A percentile compares a stretch with the other conserved stretches of the same genome.
Conservation (phyloP, 1,284 basidiomycete genomes). For the Ganoderma sp. region DNA sequence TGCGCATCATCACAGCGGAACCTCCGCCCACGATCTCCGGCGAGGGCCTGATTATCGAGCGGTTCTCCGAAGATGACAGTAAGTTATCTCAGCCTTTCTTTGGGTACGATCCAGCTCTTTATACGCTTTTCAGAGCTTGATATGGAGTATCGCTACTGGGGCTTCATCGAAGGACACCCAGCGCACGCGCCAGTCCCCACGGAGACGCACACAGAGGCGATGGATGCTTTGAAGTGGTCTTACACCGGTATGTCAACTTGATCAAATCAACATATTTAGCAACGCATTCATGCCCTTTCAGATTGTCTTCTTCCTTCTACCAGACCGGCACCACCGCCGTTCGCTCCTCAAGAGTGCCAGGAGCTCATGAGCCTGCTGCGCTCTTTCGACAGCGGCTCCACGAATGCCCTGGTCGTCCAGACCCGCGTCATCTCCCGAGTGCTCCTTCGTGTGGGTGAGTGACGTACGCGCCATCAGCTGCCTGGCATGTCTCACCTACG, state of each 20-base stretch:
- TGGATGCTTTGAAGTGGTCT: conserved; percentile 75
- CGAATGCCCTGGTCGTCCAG: conserved; percentile 54
- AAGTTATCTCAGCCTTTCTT: conserved; percentile 39
- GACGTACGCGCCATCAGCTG: conserved; percentile 3
- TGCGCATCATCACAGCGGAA: conserved; percentile 56
- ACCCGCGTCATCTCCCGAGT: conserved; percentile 72
- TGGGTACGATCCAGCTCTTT: not conserved
- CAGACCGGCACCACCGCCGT: conserved; percentile 61
- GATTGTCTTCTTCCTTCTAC: conserved; percentile 70
- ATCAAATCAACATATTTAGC: not conserved
- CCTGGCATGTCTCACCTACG: conserved; percentile 3
- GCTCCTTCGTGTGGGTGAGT: conserved; percentile 67
- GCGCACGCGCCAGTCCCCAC: conserved; percentile 62
- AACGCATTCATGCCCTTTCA: conserved; percentile 30
- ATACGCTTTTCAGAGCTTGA: conserved; percentile 55
- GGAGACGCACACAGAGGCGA: conserved; percentile 64
- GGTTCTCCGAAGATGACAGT: conserved; percentile 56
- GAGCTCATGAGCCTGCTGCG: conserved; percentile 68
- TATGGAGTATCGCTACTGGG: conserved; percentile 77
- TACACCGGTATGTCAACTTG: conserved; percentile 59
- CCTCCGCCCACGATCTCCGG: conserved; percentile 40
- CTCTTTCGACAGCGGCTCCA: conserved; percentile 51
- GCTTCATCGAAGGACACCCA: conserved; percentile 75
- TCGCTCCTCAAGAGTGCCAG: conserved; percentile 74
- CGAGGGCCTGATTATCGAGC: conserved; percentile 33